These are phyloP conservation scores for Pseudocercospora vitis DNA, from an alignment of 2,329 filamentous ascomycete genomes.

Conservation along the genomic window DNA sequence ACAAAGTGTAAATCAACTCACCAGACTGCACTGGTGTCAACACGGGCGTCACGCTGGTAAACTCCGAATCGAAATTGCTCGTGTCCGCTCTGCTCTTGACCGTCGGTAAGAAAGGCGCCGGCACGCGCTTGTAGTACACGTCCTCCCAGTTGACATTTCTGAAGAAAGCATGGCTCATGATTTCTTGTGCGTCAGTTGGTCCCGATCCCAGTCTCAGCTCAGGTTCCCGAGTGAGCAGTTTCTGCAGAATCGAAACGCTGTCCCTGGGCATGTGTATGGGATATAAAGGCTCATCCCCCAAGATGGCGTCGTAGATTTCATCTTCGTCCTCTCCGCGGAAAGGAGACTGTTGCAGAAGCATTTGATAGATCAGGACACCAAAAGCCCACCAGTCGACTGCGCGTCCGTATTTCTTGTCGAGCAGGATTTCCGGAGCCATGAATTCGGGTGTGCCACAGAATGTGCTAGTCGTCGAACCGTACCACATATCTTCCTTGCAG, in stretches of 20 bases:
- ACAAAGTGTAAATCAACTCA: conserved; percentile 52
- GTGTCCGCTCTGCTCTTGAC: conserved; percentile 94
- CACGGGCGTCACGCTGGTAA: conserved; percentile 96
- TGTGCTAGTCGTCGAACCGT: conserved; percentile 90
- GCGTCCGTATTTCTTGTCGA: conserved; percentile 97
- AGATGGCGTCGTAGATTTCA: conserved; percentile 98
- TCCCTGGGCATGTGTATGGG: conserved; percentile 98
- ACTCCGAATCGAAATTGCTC: conserved; percentile 99
- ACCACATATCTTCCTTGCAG: conserved; percentile 99
- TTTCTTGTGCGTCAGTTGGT: conserved; percentile 94
- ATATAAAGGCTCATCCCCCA: conserved; percentile 95
- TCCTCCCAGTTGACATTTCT: conserved; percentile 98
- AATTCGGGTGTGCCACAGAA: conserved; percentile 99
- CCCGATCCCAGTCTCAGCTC: conserved; percentile 90
- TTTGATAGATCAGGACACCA: conserved; percentile 97
- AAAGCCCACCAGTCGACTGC: conserved; percentile 99
- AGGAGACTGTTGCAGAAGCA: conserved; percentile 97
- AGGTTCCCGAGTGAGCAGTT: conserved; percentile 91
- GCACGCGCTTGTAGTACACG: conserved; percentile 90
- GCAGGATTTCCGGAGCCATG: conserved; percentile 97
- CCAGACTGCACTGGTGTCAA: conserved; percentile 95
- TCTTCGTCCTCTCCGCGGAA: conserved; percentile 99
- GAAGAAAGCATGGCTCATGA: conserved; percentile 99
- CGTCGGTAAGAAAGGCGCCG: conserved; percentile 82
- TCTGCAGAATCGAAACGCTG: conserved; percentile 95